A percentile compares a stretch with the other conserved stretches of the same genome.
phyloP scores from a whole-genome alignment of 1,284 basidiomycete genomes.

The Cystobasidiaceae sp. region DNA sequence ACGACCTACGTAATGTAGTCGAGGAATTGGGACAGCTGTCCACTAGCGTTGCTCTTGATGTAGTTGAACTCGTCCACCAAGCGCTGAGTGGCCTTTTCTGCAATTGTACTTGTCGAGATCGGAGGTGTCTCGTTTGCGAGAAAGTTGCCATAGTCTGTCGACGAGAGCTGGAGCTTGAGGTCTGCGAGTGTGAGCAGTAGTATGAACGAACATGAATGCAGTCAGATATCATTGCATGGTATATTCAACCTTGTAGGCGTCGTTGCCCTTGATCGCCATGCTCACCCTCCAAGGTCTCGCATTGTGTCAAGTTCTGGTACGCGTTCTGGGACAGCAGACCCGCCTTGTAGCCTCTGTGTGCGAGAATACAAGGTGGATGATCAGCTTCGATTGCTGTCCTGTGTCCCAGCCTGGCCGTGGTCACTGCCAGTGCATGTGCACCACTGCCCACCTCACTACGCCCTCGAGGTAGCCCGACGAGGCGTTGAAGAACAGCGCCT shows the following conservation, averaged over 20 bases:
- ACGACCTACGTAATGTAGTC: slow-evolving; percentile 86
- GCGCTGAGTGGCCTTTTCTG: slow-evolving; percentile 89
- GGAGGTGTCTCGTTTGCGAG: slow-evolving; percentile 95
- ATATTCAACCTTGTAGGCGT: no score
- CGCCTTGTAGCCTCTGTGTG: slow-evolving; percentile 70
- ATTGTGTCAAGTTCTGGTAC: slow-evolving; percentile 92
- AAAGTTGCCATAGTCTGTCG: slow-evolving; percentile 98
- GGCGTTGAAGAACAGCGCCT: slow-evolving; percentile 81
- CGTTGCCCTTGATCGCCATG: no score
- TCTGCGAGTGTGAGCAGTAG: no score
- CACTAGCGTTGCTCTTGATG: slow-evolving; percentile 81
- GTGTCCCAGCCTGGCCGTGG: not conserved
- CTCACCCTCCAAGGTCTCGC: slow-evolving; percentile 92
- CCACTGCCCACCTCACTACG: slow-evolving; percentile 32
- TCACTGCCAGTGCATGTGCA: no score
- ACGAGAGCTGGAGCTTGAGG: slow-evolving; percentile 81
- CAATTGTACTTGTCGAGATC: slow-evolving; percentile 87
- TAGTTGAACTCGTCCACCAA: slow-evolving; percentile 98
- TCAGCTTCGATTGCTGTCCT: not conserved
- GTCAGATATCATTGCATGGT: no score
- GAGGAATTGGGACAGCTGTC: slow-evolving; percentile 85
- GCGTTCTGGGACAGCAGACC: slow-evolving; percentile 82
- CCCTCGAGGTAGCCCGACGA: slow-evolving; percentile 68
- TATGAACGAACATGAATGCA: no score
- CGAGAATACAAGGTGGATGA: not conserved